A percentile compares a stretch with the other conserved stretches of the same genome.
Conservation (phyloP, 163 green algal genomes). For the Picocystis sp. region DNA sequence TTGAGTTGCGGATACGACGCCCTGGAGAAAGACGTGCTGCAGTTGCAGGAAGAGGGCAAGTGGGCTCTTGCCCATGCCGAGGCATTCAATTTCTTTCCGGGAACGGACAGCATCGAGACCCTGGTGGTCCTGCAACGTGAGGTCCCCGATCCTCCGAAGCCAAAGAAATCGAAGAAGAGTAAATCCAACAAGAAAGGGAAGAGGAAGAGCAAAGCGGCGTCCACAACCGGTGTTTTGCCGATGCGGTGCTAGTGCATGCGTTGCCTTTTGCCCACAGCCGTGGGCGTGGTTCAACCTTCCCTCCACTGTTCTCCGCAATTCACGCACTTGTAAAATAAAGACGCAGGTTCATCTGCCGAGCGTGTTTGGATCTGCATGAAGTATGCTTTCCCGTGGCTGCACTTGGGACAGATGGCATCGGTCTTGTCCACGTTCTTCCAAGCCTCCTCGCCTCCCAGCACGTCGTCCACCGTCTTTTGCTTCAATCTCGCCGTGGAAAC, state of each 20-base stretch:
- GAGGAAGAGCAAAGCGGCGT: too few relatives aligned
- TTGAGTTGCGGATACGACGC: slow-evolving; percentile 40
- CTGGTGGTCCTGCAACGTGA: slow-evolving; percentile 29
- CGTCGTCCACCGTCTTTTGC: slow-evolving; percentile 77
- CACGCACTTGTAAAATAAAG: slow-evolving; percentile 82
- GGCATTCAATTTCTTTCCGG: slow-evolving; percentile 51
- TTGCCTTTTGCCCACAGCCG: too few relatives aligned
- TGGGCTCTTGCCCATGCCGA: slow-evolving; percentile 29
- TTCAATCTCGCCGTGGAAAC: slow-evolving; percentile 16
- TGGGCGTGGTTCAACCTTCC: slow-evolving; percentile 25
- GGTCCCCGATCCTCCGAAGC: too few relatives aligned
- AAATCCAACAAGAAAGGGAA: too few relatives aligned
- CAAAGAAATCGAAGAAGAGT: too few relatives aligned
- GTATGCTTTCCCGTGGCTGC: slow-evolving; percentile 59
- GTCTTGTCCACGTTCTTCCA: slow-evolving; percentile 75
- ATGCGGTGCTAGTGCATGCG: too few relatives aligned
- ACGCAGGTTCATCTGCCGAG: slow-evolving; percentile 88
- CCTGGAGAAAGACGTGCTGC: slow-evolving; percentile 28
- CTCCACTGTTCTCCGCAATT: slow-evolving; percentile 63
- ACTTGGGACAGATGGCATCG: slow-evolving; percentile 59
- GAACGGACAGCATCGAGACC: slow-evolving; percentile 45
- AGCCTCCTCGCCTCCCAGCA: slow-evolving; percentile 65
- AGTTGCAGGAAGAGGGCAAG: slow-evolving; percentile 21
- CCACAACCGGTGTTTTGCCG: too few relatives aligned
- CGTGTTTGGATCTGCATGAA: slow-evolving; percentile 91